These are phyloP conservation scores for Crithidia brevicula DNA, from an alignment of 208 protist genomes.

Conservation along the genomic window DNA sequence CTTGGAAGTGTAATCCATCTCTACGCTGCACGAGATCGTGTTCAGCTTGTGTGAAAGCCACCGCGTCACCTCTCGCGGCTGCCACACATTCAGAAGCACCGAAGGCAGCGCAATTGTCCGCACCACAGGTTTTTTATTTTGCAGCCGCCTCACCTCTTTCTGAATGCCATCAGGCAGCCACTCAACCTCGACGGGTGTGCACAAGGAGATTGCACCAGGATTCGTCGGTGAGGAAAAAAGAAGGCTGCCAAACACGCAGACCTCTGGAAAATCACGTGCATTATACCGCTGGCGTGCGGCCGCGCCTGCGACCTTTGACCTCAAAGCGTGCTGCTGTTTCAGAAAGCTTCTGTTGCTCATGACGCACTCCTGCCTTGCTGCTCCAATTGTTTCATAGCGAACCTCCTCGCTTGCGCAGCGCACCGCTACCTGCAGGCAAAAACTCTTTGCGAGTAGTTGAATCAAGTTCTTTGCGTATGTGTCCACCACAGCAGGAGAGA, in stretches of 20 bases:
- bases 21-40: not conserved
- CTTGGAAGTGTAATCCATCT: not conserved
- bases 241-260: conserved; percentile 14
- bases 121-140: not conserved
- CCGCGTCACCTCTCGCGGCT: conserved; percentile 1
- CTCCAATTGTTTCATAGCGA: conserved; percentile 1
- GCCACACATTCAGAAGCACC: conserved; percentile 7
- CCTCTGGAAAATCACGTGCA: not conserved
- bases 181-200: conserved; percentile 1
- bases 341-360: conserved; percentile 7
- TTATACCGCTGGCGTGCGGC: not conserved
- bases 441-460: not conserved
- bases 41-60: conserved; percentile 9
- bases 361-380: not conserved
- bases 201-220: not conserved
- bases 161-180: not conserved
- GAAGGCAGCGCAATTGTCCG: conserved; percentile 1
- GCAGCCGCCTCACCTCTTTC: not conserved
- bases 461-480: conserved; percentile 1
- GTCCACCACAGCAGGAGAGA: not conserved
- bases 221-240: not conserved
- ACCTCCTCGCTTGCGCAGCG: not conserved
- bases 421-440: conserved; percentile 7
- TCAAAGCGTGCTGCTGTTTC: conserved; percentile 4
- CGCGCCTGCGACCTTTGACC: not conserved